Base-by-base conservation (phyloP, 352 stramenopile genomes). In the Phytophthora lateralis region DNA sequence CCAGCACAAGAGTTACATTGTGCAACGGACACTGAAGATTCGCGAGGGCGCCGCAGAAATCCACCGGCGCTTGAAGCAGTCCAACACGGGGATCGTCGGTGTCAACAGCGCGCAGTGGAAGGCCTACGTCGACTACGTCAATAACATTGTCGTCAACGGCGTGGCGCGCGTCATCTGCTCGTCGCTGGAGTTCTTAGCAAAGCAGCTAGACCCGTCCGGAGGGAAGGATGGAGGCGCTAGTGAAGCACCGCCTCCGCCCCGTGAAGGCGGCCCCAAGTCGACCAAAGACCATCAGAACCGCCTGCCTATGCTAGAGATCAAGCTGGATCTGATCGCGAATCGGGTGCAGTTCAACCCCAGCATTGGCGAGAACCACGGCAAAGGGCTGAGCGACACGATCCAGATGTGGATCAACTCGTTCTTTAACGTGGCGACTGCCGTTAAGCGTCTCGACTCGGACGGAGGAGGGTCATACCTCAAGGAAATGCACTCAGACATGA, bases 121-220 rank as follows among this genome's bases (percentile, higher is more conserved):
- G 51, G 91, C 90, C 12, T 99, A 99, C 61, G 89, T 98, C 17
- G 94, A 99, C 66, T 99, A 98, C 60, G 91, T 99, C 45, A 99
- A 99, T 74, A 98, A 97, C 67, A 96, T 99, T 15, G 94, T 99
- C 12, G 90, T 99, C 14, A 88, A 95, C 44, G 97, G 97, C 18
- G 82, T 99, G 3, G 90, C 96, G 0, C 81, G 80, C 1, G 84
- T 91, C 49, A 93, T 95, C 46, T 93, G 82, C 41, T 91, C 82
- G 6, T 93, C 82, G 8, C 71, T 95, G 2, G 82, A 98, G 55
- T 98, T 97, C 63, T 72, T 99, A 4, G 81, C 95, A 0, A 93
- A 99, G 61, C 95, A 99, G 57, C 80, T 99, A 4, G 93, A 98
- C 43, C 86, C 93, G 10, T 86, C 88, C 26, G 76, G 77, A n/a